Evolutionary conservation across 1,284 basidiomycete species (phyloP).

Genomic region (Athelia sp.): DNA sequence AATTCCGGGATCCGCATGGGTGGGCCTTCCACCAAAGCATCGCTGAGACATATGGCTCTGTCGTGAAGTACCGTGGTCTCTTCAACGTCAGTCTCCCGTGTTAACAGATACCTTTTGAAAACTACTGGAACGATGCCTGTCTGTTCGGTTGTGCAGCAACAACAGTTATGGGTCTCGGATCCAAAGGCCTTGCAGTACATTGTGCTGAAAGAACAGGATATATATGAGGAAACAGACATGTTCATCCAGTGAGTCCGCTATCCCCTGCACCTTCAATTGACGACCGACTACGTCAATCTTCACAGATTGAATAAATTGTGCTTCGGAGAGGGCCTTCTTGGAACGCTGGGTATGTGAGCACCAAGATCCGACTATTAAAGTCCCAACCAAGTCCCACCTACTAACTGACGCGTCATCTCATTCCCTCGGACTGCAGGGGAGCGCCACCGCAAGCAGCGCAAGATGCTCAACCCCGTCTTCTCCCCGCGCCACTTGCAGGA

Average conservation of each 20-base stretch:
- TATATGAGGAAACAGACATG: conserved; percentile 26
- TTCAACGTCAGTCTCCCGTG: not conserved
- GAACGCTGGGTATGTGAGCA: conserved; percentile 26
- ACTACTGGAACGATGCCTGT: not conserved
- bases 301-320: conserved; percentile 22
- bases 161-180: conserved; percentile 31
- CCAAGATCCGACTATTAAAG: too few species aligned
- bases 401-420: too few species aligned
- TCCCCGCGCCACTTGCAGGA: conserved; percentile 37
- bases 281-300: conserved; percentile 9
- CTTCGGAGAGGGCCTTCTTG: conserved; percentile 33
- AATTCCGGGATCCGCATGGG: conserved; percentile 6
- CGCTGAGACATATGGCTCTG: conserved; percentile 24
- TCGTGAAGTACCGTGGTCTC: conserved; percentile 13
- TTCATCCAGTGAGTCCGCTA: conserved; percentile 28
- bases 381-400: not conserved
- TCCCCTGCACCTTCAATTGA: not conserved
- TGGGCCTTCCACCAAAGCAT: conserved; percentile 13
- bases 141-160: conserved; percentile 19
- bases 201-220: conserved; percentile 31
- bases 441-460: conserved; percentile 37
- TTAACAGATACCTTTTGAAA: not conserved
- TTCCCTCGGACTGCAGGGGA: conserved; percentile 23
- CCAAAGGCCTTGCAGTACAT: conserved; percentile 33
- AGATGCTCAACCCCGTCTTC: conserved; percentile 45